Evolutionary conservation across 1,139 yeast genomes (phyloP), one percentile per base, ranked within the genome.

Genomic region (Geotrichum candidum): DNA sequence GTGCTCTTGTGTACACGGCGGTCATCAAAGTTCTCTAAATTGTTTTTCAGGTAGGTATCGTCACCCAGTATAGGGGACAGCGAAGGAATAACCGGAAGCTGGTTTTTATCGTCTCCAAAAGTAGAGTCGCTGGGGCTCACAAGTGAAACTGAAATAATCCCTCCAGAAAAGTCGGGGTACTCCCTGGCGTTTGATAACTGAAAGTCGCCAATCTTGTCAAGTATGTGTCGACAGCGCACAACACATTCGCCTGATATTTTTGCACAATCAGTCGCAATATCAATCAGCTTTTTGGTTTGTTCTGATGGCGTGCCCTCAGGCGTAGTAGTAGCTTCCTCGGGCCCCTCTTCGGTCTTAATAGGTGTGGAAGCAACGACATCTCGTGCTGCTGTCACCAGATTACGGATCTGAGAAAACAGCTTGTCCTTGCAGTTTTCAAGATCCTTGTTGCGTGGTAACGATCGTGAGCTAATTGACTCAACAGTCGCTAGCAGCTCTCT

Each of bases 141-240:
- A 13, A 41, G 29, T 27, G 52, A 22, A 25, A 54, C 59, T 45
- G 70, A 68, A 35, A 83, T 82, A 59, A 87, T 77, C 1, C 90
- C 92, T 59, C 78, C 75, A 1, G 94, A 82, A 68, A 89, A 89
- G 71, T 90, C 91, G 0, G 94, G 90, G 70, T 89, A 90, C 38
- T 85, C 80, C 67, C 95, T 78, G 59, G 84, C 86, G 1, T 80
- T 73, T 46, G 86, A 84, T 61, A 90, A 76, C 68, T 83, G 84
- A 73, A 89, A 88, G 70, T 90, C 95, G 29, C 95, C 92, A 27
- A 87, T 83, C 51, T 83, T 74, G 29, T 83, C 82, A 52, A 87
- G 60, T 66, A 77, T 74, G 74, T 80, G 74, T 61, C 77, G 74
- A 64, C 86, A 82, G 45, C 81, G 77, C 1, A 76, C 77, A 22